phyloP scores from a whole-genome alignment of 2,329 filamentous ascomycete species.

The Colletotrichum karsti region DNA sequence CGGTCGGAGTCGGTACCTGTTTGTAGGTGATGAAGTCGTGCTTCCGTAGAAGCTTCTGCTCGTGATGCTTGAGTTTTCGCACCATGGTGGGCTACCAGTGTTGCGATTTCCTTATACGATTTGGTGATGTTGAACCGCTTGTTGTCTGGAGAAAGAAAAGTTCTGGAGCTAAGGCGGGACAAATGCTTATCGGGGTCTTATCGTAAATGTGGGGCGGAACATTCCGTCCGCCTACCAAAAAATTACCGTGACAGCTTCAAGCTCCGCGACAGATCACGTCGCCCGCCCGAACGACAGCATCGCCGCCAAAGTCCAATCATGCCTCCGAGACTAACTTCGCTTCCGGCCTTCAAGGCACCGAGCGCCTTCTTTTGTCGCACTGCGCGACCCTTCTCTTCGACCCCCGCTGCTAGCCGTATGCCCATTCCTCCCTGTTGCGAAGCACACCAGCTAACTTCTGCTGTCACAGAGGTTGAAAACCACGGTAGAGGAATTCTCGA shows the following conservation, averaged over 20 bases:
- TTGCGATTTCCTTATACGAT: not conserved
- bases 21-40: conserved; percentile 97
- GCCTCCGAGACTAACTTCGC: conserved; percentile 48
- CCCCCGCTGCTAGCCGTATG: conserved; percentile 17
- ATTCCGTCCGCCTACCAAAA: conserved; percentile 29
- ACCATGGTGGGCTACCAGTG: conserved; percentile 70
- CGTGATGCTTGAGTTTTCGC: conserved; percentile 94
- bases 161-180: conserved; percentile 23
- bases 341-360: conserved; percentile 26
- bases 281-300: not conserved
- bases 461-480: not conserved
- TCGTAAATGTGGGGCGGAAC: conserved; percentile 23
- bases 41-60: conserved; percentile 92
- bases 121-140: not conserved
- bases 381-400: conserved; percentile 27
- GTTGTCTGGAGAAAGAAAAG: conserved; percentile 4
- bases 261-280: conserved; percentile 27
- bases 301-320: conserved; percentile 36
- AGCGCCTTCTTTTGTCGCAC: conserved; percentile 20
- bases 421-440: not conserved
- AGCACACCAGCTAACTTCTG: conserved; percentile 2
- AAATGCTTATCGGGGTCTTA: conserved; percentile 26
- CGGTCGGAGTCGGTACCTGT: conserved; percentile 10
- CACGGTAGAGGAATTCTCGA: conserved; percentile 22
- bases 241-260: conserved; percentile 29